These are phyloP conservation scores for Candida ulmi DNA, from an alignment of 805 yeast genomes.

Conservation along the genomic window DNA sequence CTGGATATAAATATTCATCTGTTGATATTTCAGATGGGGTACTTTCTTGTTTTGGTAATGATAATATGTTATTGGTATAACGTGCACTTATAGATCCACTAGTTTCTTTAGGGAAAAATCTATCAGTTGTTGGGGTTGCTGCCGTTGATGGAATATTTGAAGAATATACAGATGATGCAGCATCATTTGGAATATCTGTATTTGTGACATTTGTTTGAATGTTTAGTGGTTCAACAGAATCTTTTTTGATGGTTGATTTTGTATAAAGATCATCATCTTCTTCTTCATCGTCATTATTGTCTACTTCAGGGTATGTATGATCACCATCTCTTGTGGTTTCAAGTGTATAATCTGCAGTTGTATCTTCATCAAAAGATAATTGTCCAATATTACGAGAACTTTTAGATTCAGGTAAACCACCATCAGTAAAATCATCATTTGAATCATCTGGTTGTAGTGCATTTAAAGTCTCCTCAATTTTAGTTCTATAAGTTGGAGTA, in stretches of 20 bases:
- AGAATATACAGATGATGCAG: conserved; percentile 21
- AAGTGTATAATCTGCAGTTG: not conserved
- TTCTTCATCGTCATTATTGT: not conserved
- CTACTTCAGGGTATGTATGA: not conserved
- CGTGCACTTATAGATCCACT: conserved; percentile 4
- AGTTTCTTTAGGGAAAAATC: conserved; percentile 12
- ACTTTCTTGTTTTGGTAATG: conserved; percentile 12
- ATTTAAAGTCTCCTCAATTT: conserved; percentile 19
- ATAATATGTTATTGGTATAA: not conserved
- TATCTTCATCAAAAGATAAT: not conserved
- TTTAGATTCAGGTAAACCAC: conserved; percentile 4
- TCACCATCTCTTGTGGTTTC: not conserved
- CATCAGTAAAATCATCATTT: conserved; percentile 9
- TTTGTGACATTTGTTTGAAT: not conserved
- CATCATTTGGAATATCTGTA: conserved; percentile 8
- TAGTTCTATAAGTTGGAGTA: conserved; percentile 21
- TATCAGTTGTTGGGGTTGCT: conserved; percentile 10
- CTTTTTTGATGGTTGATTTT: not conserved
- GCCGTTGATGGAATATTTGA: conserved; percentile 15
- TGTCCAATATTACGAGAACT: conserved; percentile 1
- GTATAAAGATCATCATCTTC: not conserved
- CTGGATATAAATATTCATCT: conserved; percentile 16
- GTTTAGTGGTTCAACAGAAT: not conserved
- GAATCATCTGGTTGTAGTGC: conserved; percentile 18
- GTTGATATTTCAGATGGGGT: conserved; percentile 4